Evolutionary conservation across 768 basidiomycete genomes (phyloP).

Genomic region (Naematelia aurantialba): DNA sequence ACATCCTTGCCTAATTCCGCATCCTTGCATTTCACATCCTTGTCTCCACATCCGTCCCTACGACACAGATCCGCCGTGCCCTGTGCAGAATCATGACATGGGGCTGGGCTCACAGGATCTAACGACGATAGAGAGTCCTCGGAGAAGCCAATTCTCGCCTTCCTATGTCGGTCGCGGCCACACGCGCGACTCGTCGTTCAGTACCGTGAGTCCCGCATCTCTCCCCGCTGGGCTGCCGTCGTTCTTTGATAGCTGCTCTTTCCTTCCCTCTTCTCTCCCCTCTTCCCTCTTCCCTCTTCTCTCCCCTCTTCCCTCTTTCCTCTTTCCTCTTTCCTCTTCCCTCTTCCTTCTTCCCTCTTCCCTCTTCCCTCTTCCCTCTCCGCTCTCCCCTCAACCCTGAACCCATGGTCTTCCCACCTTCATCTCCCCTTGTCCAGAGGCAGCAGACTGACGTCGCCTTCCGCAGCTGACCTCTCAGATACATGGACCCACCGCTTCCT

Average conservation of each 20-base stretch:
- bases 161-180: too few relatives aligned
- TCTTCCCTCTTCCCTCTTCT: background rate
- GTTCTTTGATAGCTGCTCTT: too few relatives aligned
- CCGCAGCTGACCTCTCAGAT: too few relatives aligned
- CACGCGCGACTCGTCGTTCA: too few relatives aligned
- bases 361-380: background rate
- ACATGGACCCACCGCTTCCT: too few relatives aligned
- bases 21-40: background rate
- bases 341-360: background rate
- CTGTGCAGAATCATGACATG: background rate
- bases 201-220: too few relatives aligned
- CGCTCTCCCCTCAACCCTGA: background rate
- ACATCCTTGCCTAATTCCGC: background rate
- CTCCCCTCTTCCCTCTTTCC: background rate
- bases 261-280: background rate
- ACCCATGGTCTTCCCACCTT: background rate
- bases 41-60: background rate
- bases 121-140: too few relatives aligned
- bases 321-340: background rate
- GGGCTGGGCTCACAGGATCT: too few relatives aligned
- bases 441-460: too few relatives aligned
- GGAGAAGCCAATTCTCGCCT: too few relatives aligned
- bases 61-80: background rate
- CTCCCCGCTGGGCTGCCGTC: too few relatives aligned
- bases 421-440: background rate